Evolutionary conservation across 192 early-diverging fungal species (phyloP).

Genomic region (Coemansia sp.): DNA sequence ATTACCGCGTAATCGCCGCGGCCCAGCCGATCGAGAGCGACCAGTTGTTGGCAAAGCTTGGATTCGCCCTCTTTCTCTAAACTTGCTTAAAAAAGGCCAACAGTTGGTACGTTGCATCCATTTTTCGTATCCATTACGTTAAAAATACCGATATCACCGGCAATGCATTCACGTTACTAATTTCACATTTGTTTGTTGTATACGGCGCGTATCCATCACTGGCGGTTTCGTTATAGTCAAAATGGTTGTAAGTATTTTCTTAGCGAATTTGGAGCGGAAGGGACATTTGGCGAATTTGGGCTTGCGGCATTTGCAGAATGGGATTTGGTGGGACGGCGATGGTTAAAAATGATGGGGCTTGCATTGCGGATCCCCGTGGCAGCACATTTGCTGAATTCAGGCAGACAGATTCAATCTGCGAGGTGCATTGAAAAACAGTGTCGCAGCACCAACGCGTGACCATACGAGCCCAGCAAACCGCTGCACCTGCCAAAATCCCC

Average conservation of each 20-base stretch:
- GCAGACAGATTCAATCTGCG: no score
- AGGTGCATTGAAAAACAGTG: no score
- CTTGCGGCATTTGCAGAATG: background rate
- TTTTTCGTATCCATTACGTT: background rate
- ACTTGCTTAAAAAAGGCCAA: constrained; percentile 5
- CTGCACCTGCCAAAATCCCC: no score
- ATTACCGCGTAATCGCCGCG: background rate
- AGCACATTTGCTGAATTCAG: no score
- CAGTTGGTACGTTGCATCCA: constrained; percentile 42
- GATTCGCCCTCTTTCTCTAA: constrained; percentile 12
- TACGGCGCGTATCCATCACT: background rate
- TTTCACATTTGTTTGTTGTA: no score
- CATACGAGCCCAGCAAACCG: no score
- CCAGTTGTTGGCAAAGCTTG: background rate
- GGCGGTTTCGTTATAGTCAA: constrained; percentile 29
- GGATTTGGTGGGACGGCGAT: background rate
- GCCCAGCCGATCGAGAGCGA: background rate
- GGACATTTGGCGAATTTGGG: background rate
- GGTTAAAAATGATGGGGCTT: no score
- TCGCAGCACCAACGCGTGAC: no score
- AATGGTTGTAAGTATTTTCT: constrained; percentile 50
- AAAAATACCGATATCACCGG: background rate
- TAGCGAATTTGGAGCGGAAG: background rate
- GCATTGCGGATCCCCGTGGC: no score
- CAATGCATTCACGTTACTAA: no score